These are phyloP conservation scores for Aureobasidium lini DNA, from an alignment of 2,329 filamentous ascomycete species.

Conservation along the genomic window DNA sequence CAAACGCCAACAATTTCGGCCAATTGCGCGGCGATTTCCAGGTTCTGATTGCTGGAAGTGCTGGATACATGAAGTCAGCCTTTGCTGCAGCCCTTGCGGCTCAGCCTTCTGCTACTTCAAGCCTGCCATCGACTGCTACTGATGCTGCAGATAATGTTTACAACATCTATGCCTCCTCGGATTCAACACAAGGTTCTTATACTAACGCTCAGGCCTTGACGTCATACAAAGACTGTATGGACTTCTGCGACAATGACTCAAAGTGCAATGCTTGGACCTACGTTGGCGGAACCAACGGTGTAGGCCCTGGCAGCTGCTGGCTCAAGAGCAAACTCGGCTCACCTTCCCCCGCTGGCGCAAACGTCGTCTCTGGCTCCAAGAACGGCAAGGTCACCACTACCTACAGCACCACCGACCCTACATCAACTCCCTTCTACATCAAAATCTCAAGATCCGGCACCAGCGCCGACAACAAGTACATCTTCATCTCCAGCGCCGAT, in stretches of 20 bases:
- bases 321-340: conserved; percentile 13
- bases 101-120: background rate
- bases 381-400: conserved; percentile 13
- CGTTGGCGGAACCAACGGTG: conserved; percentile 12
- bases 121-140: conserved; percentile 5
- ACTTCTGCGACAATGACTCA: conserved; percentile 11
- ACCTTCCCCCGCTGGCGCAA: conserved; percentile 3
- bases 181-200: conserved; percentile 10
- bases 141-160: conserved; percentile 10
- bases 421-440: background rate
- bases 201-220: conserved; percentile 3
- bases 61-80: background rate
- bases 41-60: background rate
- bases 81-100: conserved; percentile 16
- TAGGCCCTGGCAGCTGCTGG: conserved; percentile 14
- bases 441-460: background rate
- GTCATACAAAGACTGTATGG: conserved; percentile 16
- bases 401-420: background rate
- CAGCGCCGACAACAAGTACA: background rate
- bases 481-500: background rate
- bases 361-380: conserved; percentile 10
- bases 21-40: conserved; percentile 18
- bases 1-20: conserved; percentile 22
- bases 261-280: conserved; percentile 16
- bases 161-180: conserved; percentile 11